These are phyloP conservation scores for Syzygium malaccense DNA, from an alignment of 441 rosid genomes.

Conservation along the genomic window DNA sequence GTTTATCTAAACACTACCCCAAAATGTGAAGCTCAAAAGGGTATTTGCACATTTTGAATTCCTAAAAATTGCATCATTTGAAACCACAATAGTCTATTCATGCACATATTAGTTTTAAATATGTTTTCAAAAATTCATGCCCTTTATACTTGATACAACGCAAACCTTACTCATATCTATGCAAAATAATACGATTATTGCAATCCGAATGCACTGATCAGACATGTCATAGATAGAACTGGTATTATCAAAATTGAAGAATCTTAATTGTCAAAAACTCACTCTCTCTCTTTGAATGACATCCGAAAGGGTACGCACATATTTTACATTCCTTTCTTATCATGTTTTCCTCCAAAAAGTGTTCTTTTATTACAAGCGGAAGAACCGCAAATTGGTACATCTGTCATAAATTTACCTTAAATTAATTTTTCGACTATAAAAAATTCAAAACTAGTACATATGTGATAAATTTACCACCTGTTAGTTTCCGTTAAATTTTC, in stretches of 20 bases:
- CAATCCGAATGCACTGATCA: not conserved
- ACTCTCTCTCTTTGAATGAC: too few relatives aligned
- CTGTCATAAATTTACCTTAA: too few relatives aligned
- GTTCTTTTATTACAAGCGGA: not conserved
- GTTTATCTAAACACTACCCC: not conserved
- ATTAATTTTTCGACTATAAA: too few relatives aligned
- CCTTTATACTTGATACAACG: not conserved
- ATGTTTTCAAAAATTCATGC: not conserved
- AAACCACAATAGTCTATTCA: not conserved
- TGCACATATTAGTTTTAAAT: not conserved
- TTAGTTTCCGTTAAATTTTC: too few relatives aligned
- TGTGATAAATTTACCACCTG: too few relatives aligned
- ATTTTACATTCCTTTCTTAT: not conserved
- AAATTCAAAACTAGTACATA: accelerated
- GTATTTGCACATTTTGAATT: not conserved
- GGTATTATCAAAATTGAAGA: not conserved
- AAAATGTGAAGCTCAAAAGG: not conserved
- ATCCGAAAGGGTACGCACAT: too few relatives aligned
- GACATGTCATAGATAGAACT: not conserved
- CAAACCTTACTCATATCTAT: not conserved
- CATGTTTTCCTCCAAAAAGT: not conserved
- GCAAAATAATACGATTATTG: not conserved
- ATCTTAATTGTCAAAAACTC: not conserved
- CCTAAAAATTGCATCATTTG: not conserved
- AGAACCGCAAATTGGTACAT: too few relatives aligned